Percentiles rank a stretch among this genome's conserved stretches.
These are phyloP conservation scores for Nicotiana undulata DNA, from an alignment of 257 asterid species.

Conservation along the genomic window DNA sequence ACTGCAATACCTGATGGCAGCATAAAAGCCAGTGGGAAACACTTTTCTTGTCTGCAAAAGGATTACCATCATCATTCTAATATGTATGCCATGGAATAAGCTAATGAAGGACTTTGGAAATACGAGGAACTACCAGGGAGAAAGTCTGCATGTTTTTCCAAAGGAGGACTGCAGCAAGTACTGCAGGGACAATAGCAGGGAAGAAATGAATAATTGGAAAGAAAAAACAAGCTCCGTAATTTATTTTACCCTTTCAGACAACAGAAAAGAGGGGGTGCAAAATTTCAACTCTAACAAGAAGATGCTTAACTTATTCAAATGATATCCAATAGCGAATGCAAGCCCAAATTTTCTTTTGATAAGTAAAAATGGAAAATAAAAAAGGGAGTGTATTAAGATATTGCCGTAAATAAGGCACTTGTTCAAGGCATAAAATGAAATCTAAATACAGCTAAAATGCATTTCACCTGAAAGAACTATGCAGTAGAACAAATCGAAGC, in stretches of 20 bases:
- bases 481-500: neutral
- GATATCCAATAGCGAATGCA: neutral
- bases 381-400: neutral
- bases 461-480: neutral
- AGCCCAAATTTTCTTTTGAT: neutral
- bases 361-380: no score
- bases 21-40: constrained; percentile 60
- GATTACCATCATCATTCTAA: neutral
- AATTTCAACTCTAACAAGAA: neutral
- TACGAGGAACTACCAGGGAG: constrained; percentile 45
- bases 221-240: neutral
- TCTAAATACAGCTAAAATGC: neutral
- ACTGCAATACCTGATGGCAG: constrained; percentile 53
- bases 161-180: constrained; percentile 52
- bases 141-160: constrained; percentile 67
- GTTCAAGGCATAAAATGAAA: neutral
- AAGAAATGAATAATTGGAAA: constrained; percentile 1
- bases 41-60: constrained; percentile 41
- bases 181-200: constrained; percentile 37
- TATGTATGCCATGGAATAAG: neutral
- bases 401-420: neutral
- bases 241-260: neutral
- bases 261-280: neutral
- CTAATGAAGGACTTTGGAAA: neutral
- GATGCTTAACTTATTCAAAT: neutral